Base-by-base conservation (phyloP, 805 yeast genomes). In the Grigorovia transvaalensis region DNA sequence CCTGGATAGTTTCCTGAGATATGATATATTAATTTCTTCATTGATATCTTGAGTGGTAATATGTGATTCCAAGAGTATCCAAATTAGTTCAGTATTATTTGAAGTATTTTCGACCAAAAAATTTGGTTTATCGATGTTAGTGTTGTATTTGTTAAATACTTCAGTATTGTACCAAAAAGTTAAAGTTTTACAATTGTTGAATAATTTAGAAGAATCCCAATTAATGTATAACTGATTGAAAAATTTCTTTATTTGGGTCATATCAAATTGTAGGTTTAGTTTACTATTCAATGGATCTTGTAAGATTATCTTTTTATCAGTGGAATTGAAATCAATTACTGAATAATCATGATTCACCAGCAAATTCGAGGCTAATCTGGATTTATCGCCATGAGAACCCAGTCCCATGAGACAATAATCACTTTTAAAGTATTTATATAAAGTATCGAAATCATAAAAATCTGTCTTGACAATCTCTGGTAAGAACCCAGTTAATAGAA, bases 281-380 rank as follows among this genome's bases (percentile, higher is more conserved):
- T 20, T n/a, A 7, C 51, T 35, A 47, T 58, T 54, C 19, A 62
- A 53, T 0, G 85, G 84, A 57, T 81, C 80, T 49, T 70, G 71
- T 5, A 79, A 51, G 0, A 58, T 54, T 1, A 76, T 52, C 2
- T 55, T 41, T 13, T 54, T 51, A 4, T 49, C 45, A 1, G 49
- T 56, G 11, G 56, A 55, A 27, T 59, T 53, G 35, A 80, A 50
- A n/a, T 68, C 76, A 2, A 74, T 52, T 0, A 88, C 68, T 0
- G 85, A 74, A 61, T 87, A 88, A 64, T 88, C 96, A 65, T 88
- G 96, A 41, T 76, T 71, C 3, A 82, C 68, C 1, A 78, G 69
- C 33, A 85, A 66, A 2, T 54, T 50, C 6, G 1, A 69, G 66
- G 5, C 56, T n/a, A 45, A 75, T 59, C 49, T 74, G 11, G 30